Base-by-base conservation (phyloP, 2,329 filamentous ascomycete genomes). In the Gnomoniopsis sp. region DNA sequence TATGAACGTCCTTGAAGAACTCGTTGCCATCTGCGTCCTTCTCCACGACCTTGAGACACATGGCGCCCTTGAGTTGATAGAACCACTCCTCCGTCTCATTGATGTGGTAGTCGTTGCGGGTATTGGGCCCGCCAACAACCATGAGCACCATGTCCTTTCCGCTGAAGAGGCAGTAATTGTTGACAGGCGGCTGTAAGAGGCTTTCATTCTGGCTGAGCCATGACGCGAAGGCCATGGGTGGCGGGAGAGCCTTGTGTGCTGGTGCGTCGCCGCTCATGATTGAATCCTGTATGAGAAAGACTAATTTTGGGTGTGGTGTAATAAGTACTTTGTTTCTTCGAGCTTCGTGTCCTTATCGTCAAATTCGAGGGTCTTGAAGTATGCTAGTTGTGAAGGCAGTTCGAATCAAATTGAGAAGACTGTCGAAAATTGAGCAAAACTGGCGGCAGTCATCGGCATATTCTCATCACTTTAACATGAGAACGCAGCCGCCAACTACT, bases 71-170 rank as follows among this genome's bases (percentile, higher is more conserved):
- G 34, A 61, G 62, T 48, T 65, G 64, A 56, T 65, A 65, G 63
- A 65, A 65, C 63, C 62, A 65, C 54, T 65, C 64, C 53, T 63
- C 63, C n/a, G 64, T 65, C 54, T 63, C 61, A 59, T 65, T 65
- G 26, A 65, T 58, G 61, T 65, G 64, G 53, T 62, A 65, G 61
- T 65, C 63, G 49, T 64, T 65, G 47, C 63, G 56, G 50, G 62
- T 49, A 58, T 65, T 65, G 53, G 64, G 64, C 22, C 64, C 64
- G 55, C 64, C 64, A 17, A 65, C 63, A 12, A 65, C 62, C 64
- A 65, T 65, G n/a, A 65, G 57, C 19, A 64, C 57, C 49, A 65
- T 63, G 50, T 64, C 64, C 15, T 53, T 50, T 56, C 63, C 63
- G 47, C 57, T 59, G 61, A 61, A 65, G 53, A 65, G 61, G 54